These are phyloP conservation scores for Cruciata laevipes DNA, from an alignment of 257 asterid species.

Conservation along the genomic window DNA sequence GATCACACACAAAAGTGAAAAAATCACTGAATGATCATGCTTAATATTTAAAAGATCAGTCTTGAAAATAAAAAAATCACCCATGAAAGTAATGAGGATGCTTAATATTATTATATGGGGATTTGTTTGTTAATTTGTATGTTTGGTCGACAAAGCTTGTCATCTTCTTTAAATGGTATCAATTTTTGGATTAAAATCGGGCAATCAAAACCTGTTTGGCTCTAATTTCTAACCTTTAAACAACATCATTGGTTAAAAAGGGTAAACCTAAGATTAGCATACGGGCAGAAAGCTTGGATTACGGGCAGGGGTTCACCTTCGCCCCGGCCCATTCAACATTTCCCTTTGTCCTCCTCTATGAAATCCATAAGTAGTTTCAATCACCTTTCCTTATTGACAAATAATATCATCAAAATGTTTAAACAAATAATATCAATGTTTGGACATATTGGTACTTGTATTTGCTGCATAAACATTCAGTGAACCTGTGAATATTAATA, in stretches of 20 bases:
- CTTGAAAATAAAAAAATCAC: no score
- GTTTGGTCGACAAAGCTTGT: background rate
- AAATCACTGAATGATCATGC: no score
- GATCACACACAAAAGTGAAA: no score
- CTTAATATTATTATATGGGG: background rate
- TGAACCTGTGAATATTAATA: no score
- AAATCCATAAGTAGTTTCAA: background rate
- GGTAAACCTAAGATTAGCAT: background rate
- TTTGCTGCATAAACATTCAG: no score
- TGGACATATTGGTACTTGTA: background rate
- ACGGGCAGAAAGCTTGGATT: background rate
- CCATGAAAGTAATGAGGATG: no score
- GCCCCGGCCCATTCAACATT: background rate
- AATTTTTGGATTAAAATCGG: background rate
- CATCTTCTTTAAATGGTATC: background rate
- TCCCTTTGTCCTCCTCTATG: background rate
- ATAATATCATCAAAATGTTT: background rate
- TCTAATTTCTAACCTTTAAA: background rate
- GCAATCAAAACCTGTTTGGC: background rate
- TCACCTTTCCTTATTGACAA: background rate
- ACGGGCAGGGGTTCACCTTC: no score
- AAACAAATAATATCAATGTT: background rate
- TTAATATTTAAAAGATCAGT: no score
- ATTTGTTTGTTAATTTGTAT: no score
- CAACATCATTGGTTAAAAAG: background rate